Evolutionary conservation across 1,284 basidiomycete species (phyloP).

Genomic region (Caloboletus inedulis): DNA sequence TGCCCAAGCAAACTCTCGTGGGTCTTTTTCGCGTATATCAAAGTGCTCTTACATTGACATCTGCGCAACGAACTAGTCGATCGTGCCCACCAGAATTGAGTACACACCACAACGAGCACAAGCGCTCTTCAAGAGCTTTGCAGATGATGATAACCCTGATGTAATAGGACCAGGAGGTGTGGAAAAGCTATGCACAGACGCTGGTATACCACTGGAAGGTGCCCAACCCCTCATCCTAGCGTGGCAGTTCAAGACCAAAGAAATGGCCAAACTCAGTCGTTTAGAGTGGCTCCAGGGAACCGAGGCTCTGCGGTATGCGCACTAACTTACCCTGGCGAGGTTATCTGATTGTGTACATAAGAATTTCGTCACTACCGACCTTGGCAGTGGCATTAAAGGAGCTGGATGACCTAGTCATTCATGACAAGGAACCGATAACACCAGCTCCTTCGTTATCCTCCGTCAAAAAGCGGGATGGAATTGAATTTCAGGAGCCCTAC

Average conservation of each 20-base stretch:
- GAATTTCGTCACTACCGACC: constrained; percentile 54
- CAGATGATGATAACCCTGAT: constrained; percentile 54
- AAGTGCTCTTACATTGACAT: neutral
- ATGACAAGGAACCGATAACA: constrained; percentile 40
- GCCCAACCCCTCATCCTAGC: constrained; percentile 64
- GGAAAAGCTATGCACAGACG: constrained; percentile 60
- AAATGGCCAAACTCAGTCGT: constrained; percentile 66
- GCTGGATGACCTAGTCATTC: constrained; percentile 59
- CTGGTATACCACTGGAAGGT: constrained; percentile 65
- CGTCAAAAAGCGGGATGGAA: constrained; percentile 34
- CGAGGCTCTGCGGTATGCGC: constrained; percentile 51
- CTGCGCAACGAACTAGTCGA: constrained; percentile 3
- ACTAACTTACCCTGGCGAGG: neutral
- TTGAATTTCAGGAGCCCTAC: constrained; percentile 45
- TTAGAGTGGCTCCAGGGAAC: constrained; percentile 68
- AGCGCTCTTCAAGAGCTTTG: constrained; percentile 60
- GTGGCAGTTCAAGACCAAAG: constrained; percentile 65
- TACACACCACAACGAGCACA: constrained; percentile 51
- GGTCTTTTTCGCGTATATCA: constrained; percentile 7
- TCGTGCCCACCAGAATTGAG: constrained; percentile 35
- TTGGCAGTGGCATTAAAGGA: constrained; percentile 54
- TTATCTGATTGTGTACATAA: constrained; percentile 30
- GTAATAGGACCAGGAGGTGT: constrained; percentile 68
- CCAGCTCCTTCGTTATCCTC: constrained; percentile 19
- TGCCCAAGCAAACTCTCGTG: constrained; percentile 24